Percentiles rank a stretch among this genome's conserved stretches.
Conservation (phyloP, 768 basidiomycete genomes). For the Russula abietina region DNA sequence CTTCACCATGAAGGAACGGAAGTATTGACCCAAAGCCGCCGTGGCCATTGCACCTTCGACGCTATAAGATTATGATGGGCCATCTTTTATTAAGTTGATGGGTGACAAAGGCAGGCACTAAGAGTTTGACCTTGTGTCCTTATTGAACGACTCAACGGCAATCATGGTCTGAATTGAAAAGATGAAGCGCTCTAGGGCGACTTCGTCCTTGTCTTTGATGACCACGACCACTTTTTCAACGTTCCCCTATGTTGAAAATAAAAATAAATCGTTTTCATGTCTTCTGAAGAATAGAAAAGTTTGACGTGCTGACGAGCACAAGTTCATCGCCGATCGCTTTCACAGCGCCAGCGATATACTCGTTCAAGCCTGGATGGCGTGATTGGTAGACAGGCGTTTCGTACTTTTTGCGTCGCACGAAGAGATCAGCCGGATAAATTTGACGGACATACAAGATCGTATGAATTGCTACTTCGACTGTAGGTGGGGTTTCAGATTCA, state of each 20-base stretch:
- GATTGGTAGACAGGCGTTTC: constrained; percentile 89
- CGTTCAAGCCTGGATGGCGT: constrained; percentile 81
- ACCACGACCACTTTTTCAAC: constrained; percentile 77
- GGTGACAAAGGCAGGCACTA: constrained; percentile 1
- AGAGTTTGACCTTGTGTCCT: constrained; percentile 55
- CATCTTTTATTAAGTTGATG: background rate
- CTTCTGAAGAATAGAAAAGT: background rate
- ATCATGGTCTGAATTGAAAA: constrained; percentile 85
- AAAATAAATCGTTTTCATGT: background rate
- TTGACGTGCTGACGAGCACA: constrained; percentile 39
- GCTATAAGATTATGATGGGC: constrained; percentile 34
- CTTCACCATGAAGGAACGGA: constrained; percentile 81
- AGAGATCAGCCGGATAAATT: constrained; percentile 85
- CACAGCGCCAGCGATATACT: constrained; percentile 85
- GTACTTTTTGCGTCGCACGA: constrained; percentile 83
- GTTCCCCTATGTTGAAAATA: constrained; percentile 52
- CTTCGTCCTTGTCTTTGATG: constrained; percentile 74
- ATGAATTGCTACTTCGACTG: constrained; percentile 93
- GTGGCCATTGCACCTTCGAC: constrained; percentile 66
- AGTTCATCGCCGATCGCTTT: constrained; percentile 80
- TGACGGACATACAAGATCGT: constrained; percentile 87
- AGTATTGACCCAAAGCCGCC: constrained; percentile 60
- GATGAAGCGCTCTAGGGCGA: constrained; percentile 83
- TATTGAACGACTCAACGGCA: constrained; percentile 60
- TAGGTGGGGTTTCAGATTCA: background rate